Base-by-base conservation (phyloP, 768 basidiomycete genomes). In the Boletus sp. region DNA sequence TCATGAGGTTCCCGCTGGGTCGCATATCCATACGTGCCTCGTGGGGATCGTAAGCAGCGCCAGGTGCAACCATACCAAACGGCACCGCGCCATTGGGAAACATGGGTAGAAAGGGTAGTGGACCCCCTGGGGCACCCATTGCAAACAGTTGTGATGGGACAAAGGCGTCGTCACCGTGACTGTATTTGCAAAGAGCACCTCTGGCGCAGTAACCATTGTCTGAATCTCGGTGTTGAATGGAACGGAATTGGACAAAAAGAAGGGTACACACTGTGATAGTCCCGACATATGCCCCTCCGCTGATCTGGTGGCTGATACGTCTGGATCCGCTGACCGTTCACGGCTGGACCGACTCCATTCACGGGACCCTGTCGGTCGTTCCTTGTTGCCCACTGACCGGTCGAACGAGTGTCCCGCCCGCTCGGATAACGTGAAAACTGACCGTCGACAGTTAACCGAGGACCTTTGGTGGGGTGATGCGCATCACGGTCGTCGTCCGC, bases 201-300 rank as follows among this genome's bases (percentile, higher is more conserved):
- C 93, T 84, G 38, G 90, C 83, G 63, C 95, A 98, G 72, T 86
- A 97, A 1, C 95, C 95, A 54, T 85, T 85, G 66, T 95, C 95
- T 98, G 60, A 8, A 47, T 9, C 56, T 42, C 52, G 19, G 52
- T 50, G 49, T 57, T 57, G 54, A 51, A 54, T 51, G 41, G 48
- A 39, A 50, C 29, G 42, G 40, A 14, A 39, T 40, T 27, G 58
- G 40, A 50, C 45, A 32, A 34, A 37, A 39, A 50, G 37, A 51
- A 25, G 41, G 45, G 45, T 37, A 80, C 94, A 66, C 66, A 95
- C 95, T 91, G 70, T 95, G 85, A 69, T 96, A 98, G 71, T 98
- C 93, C 55, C 88, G 82, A 74, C 94, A 98, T 57, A 88, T 81
- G 13, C 89, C 89, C 59, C 84, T 80, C 57, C 82, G 82, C 66